These are phyloP conservation scores for Sarcocystis neurona DNA, from an alignment of 169 alveolate genomes.

Conservation along the genomic window DNA sequence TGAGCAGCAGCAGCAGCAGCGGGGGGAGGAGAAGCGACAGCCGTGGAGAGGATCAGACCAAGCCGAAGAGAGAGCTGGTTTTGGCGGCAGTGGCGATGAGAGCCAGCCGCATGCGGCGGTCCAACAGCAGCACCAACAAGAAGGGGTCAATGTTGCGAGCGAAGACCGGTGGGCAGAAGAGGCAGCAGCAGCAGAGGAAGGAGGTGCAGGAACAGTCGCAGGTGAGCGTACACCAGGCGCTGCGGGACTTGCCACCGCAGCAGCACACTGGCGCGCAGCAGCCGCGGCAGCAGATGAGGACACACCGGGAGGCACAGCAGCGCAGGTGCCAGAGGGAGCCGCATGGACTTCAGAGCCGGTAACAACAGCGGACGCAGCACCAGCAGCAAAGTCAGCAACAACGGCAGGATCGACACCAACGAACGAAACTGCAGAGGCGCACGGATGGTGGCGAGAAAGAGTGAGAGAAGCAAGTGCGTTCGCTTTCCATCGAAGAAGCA, in stretches of 20 bases:
- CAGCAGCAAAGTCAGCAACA: slow-evolving; percentile 37
- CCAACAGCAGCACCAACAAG: no score
- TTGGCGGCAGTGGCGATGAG: no score
- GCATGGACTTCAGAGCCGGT: neutral
- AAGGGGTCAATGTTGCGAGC: no score
- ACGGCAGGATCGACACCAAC: slow-evolving; percentile 3
- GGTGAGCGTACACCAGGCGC: neutral
- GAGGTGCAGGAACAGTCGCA: slow-evolving; percentile 4
- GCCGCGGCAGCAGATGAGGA: slow-evolving; percentile 9
- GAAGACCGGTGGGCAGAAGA: no score
- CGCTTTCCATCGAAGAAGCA: no score
- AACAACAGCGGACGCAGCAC: slow-evolving; percentile 37
- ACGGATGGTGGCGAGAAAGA: no score
- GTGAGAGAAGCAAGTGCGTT: no score
- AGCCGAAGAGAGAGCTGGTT: no score
- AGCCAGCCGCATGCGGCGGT: no score
- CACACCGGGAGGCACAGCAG: neutral
- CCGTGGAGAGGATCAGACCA: neutral
- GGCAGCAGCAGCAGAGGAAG: slow-evolving; percentile 20
- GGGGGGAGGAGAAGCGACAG: neutral
- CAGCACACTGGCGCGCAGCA: neutral
- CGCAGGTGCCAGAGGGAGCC: neutral
- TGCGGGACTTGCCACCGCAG: neutral
- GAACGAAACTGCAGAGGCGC: slow-evolving; percentile 37
- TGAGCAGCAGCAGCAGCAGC: neutral